Base-by-base conservation (phyloP, 805 yeast genomes). In the Nakazawaea ishiwadae region DNA sequence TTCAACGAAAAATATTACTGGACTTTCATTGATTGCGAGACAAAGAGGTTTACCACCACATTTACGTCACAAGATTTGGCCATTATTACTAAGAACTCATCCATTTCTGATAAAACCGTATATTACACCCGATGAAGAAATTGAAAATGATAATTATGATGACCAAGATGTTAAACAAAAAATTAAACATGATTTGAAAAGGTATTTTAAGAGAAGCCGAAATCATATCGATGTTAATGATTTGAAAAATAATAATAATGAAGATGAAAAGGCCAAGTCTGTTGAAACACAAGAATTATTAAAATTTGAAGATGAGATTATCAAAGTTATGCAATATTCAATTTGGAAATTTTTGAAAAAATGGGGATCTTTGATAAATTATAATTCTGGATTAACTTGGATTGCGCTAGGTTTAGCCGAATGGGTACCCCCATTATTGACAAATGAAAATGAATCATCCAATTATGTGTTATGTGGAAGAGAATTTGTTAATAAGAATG, bases 381-480 rank as follows among this genome's bases (percentile, higher is more conserved):
- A 90, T 56, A 93, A 87, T 58, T 71, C 82, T 33, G 90, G 95
- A 0, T 68, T 89, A 52, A 73, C 91, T 3, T 89, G 96, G 96
- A 76, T 86, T 15, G 96, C 96, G 0, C 62, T 87, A 24, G 89
- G 88, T 9, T 63, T 90, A 34, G 91, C 96, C 0, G 96, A 88
- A 58, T 89, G 96, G 96, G 73, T 79, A 24, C 90, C 95, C 5
- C 87, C 85, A 1, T 60, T 77, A 29, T 10, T 18, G 3, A 7
- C 36, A 12, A 65, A 68, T 36, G 39, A 35, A 9, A 35, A 29
- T 3, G 12, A 21, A 3, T 71, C 78, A 10, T n/a, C n/a, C n/a
- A 66, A 69, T 14, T 74, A 71, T 66, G 81, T 78, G 2, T 56
- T 78, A 32, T 67, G 75, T 43, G 83, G 82, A 4, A 63, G 78